phyloP scores from a whole-genome alignment of 306 rosid genomes.

The Fragaria nilgerrensis region DNA sequence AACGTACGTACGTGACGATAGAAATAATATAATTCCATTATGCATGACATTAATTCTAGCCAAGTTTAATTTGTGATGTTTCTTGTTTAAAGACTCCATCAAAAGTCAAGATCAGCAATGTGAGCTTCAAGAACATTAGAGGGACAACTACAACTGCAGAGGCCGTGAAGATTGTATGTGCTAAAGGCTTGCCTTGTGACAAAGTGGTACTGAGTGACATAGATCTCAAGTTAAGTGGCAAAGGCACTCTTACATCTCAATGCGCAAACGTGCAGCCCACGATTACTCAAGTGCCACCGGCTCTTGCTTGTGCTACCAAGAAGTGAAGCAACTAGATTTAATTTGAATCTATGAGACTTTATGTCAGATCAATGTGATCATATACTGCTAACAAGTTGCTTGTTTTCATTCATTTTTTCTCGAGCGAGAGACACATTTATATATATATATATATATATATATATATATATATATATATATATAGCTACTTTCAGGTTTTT shows the following conservation, averaged over 20 bases:
- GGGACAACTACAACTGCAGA: conserved; percentile 26
- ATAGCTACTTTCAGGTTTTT: too few relatives aligned
- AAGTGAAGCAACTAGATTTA: background rate
- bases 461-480: too few relatives aligned
- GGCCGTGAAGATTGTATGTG: conserved; percentile 42
- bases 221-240: conserved; percentile 23
- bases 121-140: background rate
- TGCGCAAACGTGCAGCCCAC: conserved; percentile 38
- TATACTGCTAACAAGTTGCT: too few relatives aligned
- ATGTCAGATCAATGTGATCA: too few relatives aligned
- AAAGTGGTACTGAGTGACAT: conserved; percentile 27
- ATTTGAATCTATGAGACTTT: background rate
- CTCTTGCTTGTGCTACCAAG: background rate
- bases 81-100: conserved; percentile 27
- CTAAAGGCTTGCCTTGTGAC: conserved; percentile 37
- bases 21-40: too few relatives aligned
- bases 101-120: conserved; percentile 40
- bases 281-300: background rate
- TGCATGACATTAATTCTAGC: background rate
- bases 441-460: too few relatives aligned
- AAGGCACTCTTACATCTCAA: conserved; percentile 14
- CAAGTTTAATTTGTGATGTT: background rate
- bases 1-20: too few relatives aligned
- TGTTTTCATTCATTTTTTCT: too few relatives aligned
- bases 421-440: too few relatives aligned